Conservation (phyloP, 2,329 filamentous ascomycete genomes). For the Aspergillus sp. region DNA sequence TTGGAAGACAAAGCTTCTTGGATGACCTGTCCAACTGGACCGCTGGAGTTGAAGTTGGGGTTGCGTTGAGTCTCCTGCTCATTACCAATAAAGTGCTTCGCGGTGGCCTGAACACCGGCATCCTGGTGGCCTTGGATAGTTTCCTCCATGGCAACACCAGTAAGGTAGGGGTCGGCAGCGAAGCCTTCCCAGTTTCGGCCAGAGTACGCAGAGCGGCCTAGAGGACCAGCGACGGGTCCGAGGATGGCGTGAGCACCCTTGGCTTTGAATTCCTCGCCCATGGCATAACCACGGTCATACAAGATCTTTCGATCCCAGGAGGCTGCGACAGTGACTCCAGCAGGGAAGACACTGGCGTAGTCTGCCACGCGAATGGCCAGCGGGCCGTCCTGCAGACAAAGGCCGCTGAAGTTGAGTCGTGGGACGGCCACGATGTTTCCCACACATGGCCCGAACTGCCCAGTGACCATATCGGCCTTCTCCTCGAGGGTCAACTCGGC, state of each 20-base stretch:
- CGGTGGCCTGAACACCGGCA: conserved; percentile 44
- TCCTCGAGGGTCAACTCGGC: conserved; percentile 23
- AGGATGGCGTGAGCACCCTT: conserved; percentile 43
- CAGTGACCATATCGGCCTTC: conserved; percentile 29
- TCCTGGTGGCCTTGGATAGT: conserved; percentile 56
- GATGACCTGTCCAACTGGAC: conserved; percentile 20
- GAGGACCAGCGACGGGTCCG: conserved; percentile 41
- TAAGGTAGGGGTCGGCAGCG: conserved; percentile 45
- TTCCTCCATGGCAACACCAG: conserved; percentile 43
- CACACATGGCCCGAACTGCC: conserved; percentile 29
- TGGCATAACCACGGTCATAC: conserved; percentile 52
- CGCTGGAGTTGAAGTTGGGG: conserved; percentile 34
- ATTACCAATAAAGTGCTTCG: conserved; percentile 56
- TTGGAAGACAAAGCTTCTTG: conserved; percentile 45
- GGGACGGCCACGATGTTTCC: conserved; percentile 33
- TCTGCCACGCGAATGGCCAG: conserved; percentile 65
- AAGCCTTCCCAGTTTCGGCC: conserved; percentile 44
- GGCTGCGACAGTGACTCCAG: conserved; percentile 69
- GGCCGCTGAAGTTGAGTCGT: conserved; percentile 28
- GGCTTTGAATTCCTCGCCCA: conserved; percentile 52
- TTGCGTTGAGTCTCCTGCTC: conserved; percentile 63
- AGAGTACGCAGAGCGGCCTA: conserved; percentile 36
- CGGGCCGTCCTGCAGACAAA: conserved; percentile 32
- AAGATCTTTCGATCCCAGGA: conserved; percentile 58
- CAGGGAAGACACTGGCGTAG: conserved; percentile 70